Percentiles rank a stretch among this genome's conserved stretches.
phyloP scores from a whole-genome alignment of 345 rosid species.

The Sonneratia caseolaris region DNA sequence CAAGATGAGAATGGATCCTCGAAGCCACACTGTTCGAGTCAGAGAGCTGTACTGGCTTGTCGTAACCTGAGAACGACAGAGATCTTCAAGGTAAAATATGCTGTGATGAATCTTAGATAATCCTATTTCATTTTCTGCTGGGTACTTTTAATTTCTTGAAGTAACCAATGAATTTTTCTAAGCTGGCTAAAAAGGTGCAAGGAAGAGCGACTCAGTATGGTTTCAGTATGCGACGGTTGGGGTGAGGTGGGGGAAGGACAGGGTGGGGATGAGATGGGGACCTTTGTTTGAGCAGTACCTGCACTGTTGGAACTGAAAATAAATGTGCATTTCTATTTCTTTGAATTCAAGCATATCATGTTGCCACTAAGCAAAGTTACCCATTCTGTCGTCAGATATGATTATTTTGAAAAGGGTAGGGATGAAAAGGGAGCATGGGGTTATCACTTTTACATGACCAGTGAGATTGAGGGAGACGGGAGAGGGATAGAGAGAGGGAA shows the following conservation, averaged over 20 bases:
- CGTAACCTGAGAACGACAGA: background rate
- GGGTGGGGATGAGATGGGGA: slow-evolving; percentile 1
- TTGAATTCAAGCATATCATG: slow-evolving; percentile 60
- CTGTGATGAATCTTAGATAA: background rate
- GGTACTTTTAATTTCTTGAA: too few relatives aligned
- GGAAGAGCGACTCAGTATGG: background rate
- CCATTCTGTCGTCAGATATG: slow-evolving; percentile 25
- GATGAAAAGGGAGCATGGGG: slow-evolving; percentile 3
- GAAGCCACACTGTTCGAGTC: background rate
- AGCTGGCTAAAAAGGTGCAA: background rate
- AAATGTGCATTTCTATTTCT: slow-evolving; percentile 19
- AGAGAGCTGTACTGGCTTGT: background rate
- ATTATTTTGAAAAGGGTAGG: slow-evolving; percentile 22
- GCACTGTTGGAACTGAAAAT: slow-evolving; percentile 2
- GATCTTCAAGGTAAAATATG: background rate
- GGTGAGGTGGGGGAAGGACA: background rate
- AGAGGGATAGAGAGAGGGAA: background rate
- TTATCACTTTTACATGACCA: slow-evolving; percentile 6
- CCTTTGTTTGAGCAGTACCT: background rate
- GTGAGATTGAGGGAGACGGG: slow-evolving; percentile 3
- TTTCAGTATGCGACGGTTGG: background rate
- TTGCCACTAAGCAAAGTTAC: slow-evolving; percentile 20
- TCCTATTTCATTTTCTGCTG: background rate
- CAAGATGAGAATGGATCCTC: background rate
- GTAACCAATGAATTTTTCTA: background rate